Evolutionary conservation across 2,329 filamentous ascomycete genomes (phyloP).

Genomic region (Sporothrix brunneoviolacea): DNA sequence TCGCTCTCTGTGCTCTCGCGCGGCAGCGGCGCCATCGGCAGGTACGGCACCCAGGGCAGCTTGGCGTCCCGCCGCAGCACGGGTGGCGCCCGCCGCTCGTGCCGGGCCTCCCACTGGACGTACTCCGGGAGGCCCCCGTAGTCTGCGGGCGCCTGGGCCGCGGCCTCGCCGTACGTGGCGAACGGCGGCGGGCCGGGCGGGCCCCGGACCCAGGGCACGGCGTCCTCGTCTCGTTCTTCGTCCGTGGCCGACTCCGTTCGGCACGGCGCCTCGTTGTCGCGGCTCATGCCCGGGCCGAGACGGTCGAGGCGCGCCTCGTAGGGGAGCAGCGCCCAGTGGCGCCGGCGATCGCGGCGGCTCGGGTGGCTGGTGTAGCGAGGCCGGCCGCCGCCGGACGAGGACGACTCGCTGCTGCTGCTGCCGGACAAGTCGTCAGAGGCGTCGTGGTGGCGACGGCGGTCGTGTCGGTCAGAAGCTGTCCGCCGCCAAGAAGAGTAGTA

Average conservation of each 20-base stretch:
- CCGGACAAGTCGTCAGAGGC: no score
- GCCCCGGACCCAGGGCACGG: no score
- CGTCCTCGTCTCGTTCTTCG: no score
- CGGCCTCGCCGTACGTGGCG: not conserved
- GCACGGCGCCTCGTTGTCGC: not conserved
- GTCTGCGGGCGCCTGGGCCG: not conserved
- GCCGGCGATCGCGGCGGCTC: no score
- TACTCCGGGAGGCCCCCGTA: not conserved
- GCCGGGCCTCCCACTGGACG: slow-evolving; percentile 7
- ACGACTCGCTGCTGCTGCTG: no score
- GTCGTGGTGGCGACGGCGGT: no score
- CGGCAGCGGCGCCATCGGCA: not conserved
- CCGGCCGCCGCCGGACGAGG: no score
- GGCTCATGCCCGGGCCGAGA: slow-evolving; percentile 5
- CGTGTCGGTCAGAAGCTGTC: no score
- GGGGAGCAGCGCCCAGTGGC: not conserved
- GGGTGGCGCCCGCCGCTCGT: slow-evolving; percentile 6
- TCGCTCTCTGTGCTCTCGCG: not conserved
- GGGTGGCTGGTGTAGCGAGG: no score
- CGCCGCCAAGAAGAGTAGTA: no score
- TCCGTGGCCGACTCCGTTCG: not conserved
- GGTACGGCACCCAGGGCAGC: slow-evolving; percentile 2
- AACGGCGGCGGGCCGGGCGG: not conserved
- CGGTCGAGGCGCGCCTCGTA: slow-evolving; percentile 3
- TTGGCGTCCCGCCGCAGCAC: not conserved